These are phyloP conservation scores for Amphibolis antarctica DNA, from an alignment of 106 monocot genomes.

Conservation along the genomic window DNA sequence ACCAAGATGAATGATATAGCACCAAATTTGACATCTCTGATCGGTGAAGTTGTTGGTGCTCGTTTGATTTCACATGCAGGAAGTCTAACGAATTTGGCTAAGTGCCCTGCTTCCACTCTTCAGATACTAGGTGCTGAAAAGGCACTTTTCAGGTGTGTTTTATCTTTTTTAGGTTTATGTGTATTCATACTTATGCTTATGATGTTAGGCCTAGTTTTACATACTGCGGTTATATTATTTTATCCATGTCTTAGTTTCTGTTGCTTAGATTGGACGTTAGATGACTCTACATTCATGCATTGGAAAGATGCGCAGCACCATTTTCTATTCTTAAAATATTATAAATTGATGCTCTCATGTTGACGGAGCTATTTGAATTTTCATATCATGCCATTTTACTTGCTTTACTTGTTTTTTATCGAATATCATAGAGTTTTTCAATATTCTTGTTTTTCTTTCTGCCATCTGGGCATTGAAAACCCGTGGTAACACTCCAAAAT, in stretches of 20 bases:
- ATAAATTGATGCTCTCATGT: too few species aligned
- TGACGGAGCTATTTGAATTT: too few species aligned
- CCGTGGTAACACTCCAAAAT: conserved; percentile 84
- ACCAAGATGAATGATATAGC: conserved; percentile 91
- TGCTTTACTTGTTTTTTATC: not conserved
- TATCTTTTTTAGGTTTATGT: not conserved
- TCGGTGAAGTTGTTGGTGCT: conserved; percentile 91
- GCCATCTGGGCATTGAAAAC: conserved; percentile 69
- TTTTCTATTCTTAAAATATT: too few species aligned
- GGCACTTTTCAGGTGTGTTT: conserved; percentile 76
- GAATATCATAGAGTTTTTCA: not conserved
- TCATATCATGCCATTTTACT: not conserved
- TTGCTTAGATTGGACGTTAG: too few species aligned
- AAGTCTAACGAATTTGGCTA: conserved; percentile 82
- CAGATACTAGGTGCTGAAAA: conserved; percentile 97
- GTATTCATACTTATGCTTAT: not conserved
- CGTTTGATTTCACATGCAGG: conserved; percentile 93
- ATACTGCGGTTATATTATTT: not conserved
- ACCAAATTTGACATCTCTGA: conserved; percentile 76
- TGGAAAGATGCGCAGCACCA: too few species aligned
- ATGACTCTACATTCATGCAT: too few species aligned
- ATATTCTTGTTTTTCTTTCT: not conserved
- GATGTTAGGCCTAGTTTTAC: not conserved
- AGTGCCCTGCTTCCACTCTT: conserved; percentile 81
- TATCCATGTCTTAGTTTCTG: not conserved